phyloP scores from a whole-genome alignment of 345 rosid genomes.

The Aurinia saxatilis region DNA sequence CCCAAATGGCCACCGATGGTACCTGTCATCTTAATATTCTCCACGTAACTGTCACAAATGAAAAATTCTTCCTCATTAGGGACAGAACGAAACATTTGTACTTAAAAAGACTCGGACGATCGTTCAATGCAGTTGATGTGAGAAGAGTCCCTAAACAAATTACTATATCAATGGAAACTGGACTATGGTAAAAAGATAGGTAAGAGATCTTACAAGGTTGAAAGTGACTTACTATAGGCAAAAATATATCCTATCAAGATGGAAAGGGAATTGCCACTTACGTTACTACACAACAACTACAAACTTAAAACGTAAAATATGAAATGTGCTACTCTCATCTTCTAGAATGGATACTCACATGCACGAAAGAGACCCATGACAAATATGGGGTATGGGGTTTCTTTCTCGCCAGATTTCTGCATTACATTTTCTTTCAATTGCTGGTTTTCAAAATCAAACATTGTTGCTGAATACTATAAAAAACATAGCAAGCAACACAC shows the following conservation, averaged over 20 bases:
- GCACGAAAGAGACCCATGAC: conserved; percentile 59
- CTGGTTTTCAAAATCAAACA: not conserved
- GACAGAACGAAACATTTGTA: conserved; percentile 66
- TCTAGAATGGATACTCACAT: conserved; percentile 50
- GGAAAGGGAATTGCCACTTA: conserved; percentile 72
- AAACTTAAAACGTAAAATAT: not conserved
- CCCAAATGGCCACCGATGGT: conserved; percentile 51
- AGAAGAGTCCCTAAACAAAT: conserved; percentile 70
- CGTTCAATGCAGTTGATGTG: conserved; percentile 84
- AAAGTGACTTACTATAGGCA: conserved; percentile 42
- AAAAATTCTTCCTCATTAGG: conserved; percentile 2
- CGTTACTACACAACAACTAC: conserved; percentile 31
- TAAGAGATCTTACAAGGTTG: conserved; percentile 58
- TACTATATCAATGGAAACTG: not conserved
- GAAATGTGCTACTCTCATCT: not conserved
- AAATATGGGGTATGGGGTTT: conserved; percentile 83
- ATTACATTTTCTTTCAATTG: conserved; percentile 11
- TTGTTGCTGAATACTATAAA: not conserved
- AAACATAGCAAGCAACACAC: conserved; percentile 4
- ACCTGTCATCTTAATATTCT: conserved; percentile 88
- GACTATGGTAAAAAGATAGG: not conserved
- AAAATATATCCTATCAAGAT: conserved; percentile 66
- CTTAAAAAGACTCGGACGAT: conserved; percentile 79
- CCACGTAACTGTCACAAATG: conserved; percentile 59
- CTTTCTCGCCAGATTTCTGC: conserved; percentile 91